Percentiles rank a stretch among this genome's conserved stretches.
These are phyloP conservation scores for Cardamine chenopodiifolia DNA, from an alignment of 345 rosid genomes.

Conservation along the genomic window DNA sequence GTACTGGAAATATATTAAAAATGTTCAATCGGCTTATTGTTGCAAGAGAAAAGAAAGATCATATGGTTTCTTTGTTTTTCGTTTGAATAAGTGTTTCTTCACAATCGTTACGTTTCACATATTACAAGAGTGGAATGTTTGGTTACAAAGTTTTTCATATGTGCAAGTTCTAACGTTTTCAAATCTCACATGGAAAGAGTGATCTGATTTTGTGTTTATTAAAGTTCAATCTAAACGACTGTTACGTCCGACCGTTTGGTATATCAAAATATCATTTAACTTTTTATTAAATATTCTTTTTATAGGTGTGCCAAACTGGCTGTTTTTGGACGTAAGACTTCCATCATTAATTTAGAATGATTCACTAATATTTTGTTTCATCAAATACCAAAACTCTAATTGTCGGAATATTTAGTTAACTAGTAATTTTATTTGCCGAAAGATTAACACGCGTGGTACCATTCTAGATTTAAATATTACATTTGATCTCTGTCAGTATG, in stretches of 20 bases:
- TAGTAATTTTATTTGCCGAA: slow-evolving; percentile 19
- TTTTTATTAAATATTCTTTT: neutral
- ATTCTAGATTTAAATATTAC: slow-evolving; percentile 5
- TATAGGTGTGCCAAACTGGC: slow-evolving; percentile 28
- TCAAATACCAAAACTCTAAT: slow-evolving; percentile 17
- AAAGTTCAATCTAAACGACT: slow-evolving; percentile 6
- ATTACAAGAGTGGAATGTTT: slow-evolving; percentile 6
- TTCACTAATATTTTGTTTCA: slow-evolving; percentile 16
- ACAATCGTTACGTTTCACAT: neutral
- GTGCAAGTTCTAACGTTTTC: neutral
- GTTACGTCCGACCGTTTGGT: slow-evolving; percentile 4
- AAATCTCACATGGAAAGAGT: neutral
- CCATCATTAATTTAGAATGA: slow-evolving; percentile 1
- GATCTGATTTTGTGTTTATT: neutral
- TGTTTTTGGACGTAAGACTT: slow-evolving; percentile 12
- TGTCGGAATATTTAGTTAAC: neutral
- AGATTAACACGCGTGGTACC: slow-evolving; percentile 35
- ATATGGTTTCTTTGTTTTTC: neutral
- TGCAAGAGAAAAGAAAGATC: neutral
- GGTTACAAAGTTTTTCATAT: neutral
- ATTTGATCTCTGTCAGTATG: neutral
- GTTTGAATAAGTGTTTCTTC: neutral
- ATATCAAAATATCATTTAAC: neutral
- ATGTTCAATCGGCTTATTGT: slow-evolving; percentile 4
- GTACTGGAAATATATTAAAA: neutral